Base-by-base conservation (phyloP, 768 basidiomycete species). In the Suillus paluster region DNA sequence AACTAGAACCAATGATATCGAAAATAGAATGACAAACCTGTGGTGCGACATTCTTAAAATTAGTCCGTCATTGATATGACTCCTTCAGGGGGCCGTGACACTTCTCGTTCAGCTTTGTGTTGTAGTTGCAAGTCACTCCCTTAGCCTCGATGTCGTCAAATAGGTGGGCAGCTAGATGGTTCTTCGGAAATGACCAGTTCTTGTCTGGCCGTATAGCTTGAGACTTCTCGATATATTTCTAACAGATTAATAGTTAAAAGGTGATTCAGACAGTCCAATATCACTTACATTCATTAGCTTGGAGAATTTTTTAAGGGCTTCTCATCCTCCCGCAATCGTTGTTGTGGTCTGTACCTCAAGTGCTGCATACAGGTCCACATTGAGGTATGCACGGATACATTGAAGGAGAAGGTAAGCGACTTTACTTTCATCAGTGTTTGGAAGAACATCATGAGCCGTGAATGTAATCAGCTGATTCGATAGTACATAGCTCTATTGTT, bases 171-270 rank as follows among this genome's bases (percentile, higher is more conserved):
- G 76, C 72, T 3, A 63, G 63, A 39, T 79, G 77, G 0, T 63
- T 56, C 63, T 79, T 78, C 0, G 71, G 73, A 44, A 77, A 77
- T 27, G 73, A 64, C 70, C 72, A 75, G 19, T 66, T 63, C 59
- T 75, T 76, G 62, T 64, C 48, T 11, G 19, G 30, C 10, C 45
- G 4, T 38, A 36, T 8, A 36, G 27, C 54, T 41, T 41, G 5
- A 56, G 54, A 23, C 41, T 56, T 56, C 11, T 5, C 7, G 10
- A 56, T 56, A 36, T 56, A 56, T 56, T 56, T 56, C 54, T 56
- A 36, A 56, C 11, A 27, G 21, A 53, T 53, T n/a, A 25, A 52
- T 36, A 30, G 6, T 52, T 21, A 23, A 30, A 19, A 21, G 50
- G 8, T 30, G 30, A 3, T 30, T 30, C 3, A 30, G 21, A 33